A percentile compares a stretch with the other conserved stretches of the same genome.
These are phyloP conservation scores for Colletotrichum tanaceti DNA, from an alignment of 2,329 filamentous ascomycete species.

Conservation along the genomic window DNA sequence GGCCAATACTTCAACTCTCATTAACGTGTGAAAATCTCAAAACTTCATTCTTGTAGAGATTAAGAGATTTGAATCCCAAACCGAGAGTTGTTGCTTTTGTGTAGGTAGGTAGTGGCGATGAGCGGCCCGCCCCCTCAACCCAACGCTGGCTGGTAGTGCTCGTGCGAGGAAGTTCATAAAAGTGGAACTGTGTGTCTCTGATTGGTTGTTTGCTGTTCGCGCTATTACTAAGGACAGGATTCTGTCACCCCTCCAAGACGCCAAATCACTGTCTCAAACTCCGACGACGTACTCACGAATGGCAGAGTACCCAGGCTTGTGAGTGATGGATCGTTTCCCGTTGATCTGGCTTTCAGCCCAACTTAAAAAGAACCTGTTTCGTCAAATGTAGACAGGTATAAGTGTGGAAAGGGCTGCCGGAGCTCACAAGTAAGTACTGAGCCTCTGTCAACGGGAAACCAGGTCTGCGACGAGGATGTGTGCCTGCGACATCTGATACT, in stretches of 20 bases:
- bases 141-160: not conserved
- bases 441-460: too few species aligned
- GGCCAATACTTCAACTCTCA: not conserved
- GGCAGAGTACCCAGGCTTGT: too few species aligned
- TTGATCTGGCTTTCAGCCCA: too few species aligned
- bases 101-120: conserved; percentile 5
- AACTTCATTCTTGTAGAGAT: not conserved
- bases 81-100: not conserved
- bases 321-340: too few species aligned
- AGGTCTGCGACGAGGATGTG: too few species aligned
- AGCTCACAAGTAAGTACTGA: too few species aligned
- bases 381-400: too few species aligned
- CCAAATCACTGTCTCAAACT: conserved; percentile 19
- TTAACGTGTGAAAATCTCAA: not conserved
- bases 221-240: conserved; percentile 18
- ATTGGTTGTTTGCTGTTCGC: conserved; percentile 10
- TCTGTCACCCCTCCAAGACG: conserved; percentile 6
- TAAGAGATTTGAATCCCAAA: not conserved
- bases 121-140: not conserved
- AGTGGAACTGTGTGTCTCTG: not conserved
- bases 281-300: not conserved
- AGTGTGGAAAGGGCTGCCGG: too few species aligned
- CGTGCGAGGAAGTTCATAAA: conserved; percentile 29
- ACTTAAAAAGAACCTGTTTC: too few species aligned
- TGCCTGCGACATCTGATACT: too few species aligned